Evolutionary conservation across 805 yeast genomes (phyloP).

Genomic region (Saturnispora ahearnii): DNA sequence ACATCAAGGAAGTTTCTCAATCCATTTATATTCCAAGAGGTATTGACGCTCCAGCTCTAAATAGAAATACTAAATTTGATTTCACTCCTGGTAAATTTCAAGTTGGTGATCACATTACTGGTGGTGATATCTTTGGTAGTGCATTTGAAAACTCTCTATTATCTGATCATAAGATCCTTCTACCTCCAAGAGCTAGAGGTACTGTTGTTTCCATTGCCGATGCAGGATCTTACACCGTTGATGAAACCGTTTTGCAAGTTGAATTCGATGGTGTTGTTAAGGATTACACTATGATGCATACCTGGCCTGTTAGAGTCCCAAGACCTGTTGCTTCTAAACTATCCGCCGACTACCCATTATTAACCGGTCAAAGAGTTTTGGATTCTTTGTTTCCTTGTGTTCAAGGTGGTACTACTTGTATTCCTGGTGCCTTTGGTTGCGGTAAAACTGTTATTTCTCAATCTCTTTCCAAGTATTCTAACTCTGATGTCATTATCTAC

Average conservation of each 20-base stretch:
- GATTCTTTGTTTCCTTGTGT: conserved; percentile 98
- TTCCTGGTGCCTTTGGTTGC: conserved; percentile 99
- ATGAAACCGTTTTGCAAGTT: conserved; percentile 82
- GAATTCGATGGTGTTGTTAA: conserved; percentile 85
- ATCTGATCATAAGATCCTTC: conserved; percentile 84
- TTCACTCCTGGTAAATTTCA: conserved; percentile 70
- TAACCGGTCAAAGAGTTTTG: conserved; percentile 98
- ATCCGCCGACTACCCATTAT: conserved; percentile 87
- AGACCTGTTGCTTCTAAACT: conserved; percentile 95
- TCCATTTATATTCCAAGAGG: conserved; percentile 99
- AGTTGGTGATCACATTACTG: conserved; percentile 96
- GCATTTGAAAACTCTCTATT: conserved; percentile 90
- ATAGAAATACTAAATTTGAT: conserved; percentile 74
- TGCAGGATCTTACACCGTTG: conserved; percentile 85
- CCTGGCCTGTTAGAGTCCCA: conserved; percentile 99
- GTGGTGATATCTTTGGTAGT: conserved; percentile 95
- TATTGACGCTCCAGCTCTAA: conserved; percentile 91
- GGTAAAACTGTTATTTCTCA: conserved; percentile 49
- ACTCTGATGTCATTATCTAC: conserved; percentile 92
- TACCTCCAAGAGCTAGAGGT: conserved; percentile 99
- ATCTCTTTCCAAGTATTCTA: conserved; percentile 91
- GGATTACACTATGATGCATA: conserved; percentile 88
- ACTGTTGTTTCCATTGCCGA: conserved; percentile 84
- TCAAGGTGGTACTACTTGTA: conserved; percentile 99
- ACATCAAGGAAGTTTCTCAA: conserved; percentile 78